Evolutionary conservation across 2,329 filamentous ascomycete species (phyloP).

Genomic region (Pseudogymnoascus sp.): DNA sequence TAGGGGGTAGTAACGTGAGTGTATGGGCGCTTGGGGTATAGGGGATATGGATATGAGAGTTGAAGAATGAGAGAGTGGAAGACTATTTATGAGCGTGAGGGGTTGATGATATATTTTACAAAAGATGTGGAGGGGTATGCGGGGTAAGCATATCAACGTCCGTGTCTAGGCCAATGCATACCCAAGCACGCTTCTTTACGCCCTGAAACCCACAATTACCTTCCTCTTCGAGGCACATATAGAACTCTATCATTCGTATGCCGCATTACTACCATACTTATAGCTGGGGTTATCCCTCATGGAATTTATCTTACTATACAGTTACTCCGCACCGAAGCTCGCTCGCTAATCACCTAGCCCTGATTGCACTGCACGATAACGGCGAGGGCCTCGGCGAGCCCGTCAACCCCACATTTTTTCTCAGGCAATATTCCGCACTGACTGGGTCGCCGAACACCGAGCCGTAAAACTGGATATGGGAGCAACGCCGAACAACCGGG

Average conservation of each 20-base stretch:
- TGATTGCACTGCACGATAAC: not conserved
- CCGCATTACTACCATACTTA: not conserved
- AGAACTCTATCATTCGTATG: not conserved
- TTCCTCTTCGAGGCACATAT: not conserved
- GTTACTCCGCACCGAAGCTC: not conserved
- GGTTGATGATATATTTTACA: not conserved
- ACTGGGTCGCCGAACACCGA: not conserved
- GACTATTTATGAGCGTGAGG: not conserved
- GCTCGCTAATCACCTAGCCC: not conserved
- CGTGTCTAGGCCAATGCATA: not conserved
- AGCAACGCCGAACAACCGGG: not conserved
- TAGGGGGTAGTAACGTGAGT: constrained; percentile 19
- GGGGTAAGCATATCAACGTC: not conserved
- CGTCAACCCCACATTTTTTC: not conserved
- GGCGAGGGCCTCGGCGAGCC: not conserved
- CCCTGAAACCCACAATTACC: not conserved
- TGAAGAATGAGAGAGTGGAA: not conserved
- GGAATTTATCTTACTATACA: not conserved
- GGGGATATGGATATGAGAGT: not conserved
- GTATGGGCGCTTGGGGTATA: not conserved
- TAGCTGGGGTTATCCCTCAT: not conserved
- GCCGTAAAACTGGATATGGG: constrained; percentile 4
- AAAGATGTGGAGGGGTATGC: not conserved
- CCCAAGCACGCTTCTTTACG: not conserved
- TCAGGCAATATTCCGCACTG: not conserved